Conservation (phyloP, 352 stramenopile genomes). For the Pythium monospermum region DNA sequence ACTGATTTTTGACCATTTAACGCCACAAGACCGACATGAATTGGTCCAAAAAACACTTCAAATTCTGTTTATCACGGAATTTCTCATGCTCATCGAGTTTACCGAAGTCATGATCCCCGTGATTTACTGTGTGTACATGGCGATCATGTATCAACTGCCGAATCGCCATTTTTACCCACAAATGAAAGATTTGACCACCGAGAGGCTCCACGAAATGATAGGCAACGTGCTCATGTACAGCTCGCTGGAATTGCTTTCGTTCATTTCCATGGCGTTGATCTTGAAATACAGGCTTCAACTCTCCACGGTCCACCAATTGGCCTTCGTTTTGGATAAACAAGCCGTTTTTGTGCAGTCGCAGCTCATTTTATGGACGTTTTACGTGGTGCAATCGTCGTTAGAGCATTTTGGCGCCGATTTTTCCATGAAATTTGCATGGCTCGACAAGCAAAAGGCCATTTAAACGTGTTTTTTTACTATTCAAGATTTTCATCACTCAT, state of each 20-base stretch:
- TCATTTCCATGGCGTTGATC: background rate
- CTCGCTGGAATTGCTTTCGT: slow-evolving; percentile 5
- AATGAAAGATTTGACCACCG: background rate
- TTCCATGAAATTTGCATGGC: no score
- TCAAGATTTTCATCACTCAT: no score
- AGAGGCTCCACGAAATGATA: background rate
- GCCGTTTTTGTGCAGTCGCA: slow-evolving; percentile 6
- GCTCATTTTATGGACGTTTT: slow-evolving; percentile 7
- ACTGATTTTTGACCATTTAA: no score
- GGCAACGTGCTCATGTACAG: slow-evolving; percentile 8
- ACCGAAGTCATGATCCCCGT: no score
- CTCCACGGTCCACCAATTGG: slow-evolving; percentile 7
- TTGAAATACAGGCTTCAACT: slow-evolving; percentile 6
- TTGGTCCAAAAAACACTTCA: background rate
- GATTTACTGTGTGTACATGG: no score
- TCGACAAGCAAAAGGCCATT: no score
- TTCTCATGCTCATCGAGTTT: background rate
- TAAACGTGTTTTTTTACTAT: no score
- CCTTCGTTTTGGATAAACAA: slow-evolving; percentile 13
- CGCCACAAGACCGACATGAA: background rate
- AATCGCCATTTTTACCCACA: slow-evolving; percentile 12
- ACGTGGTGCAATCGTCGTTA: slow-evolving; percentile 9
- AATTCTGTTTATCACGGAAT: background rate
- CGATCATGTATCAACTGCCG: slow-evolving; percentile 5
- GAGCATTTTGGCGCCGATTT: slow-evolving; percentile 1